These are phyloP conservation scores for Tylopilus sp. DNA, from an alignment of 768 basidiomycete genomes.

Conservation along the genomic window DNA sequence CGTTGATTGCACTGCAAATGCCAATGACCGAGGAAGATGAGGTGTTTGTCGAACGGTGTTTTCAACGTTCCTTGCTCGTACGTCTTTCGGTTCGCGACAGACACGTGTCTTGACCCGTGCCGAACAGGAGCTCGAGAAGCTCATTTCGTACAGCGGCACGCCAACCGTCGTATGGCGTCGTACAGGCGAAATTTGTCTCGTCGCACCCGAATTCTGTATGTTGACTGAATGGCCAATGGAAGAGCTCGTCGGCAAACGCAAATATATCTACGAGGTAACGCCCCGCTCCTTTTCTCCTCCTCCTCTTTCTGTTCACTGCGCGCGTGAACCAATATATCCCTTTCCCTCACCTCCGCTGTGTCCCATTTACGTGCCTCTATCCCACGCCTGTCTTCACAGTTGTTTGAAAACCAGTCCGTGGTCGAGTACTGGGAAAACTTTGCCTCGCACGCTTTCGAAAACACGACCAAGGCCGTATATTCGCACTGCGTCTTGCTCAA, in stretches of 20 bases:
- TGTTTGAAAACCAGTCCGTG: slow-evolving; percentile 93
- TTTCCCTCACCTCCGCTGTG: background rate
- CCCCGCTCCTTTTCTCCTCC: slow-evolving; percentile 8
- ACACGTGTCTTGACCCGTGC: slow-evolving; percentile 4
- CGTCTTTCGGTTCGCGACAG: slow-evolving; percentile 19
- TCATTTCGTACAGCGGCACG: slow-evolving; percentile 95
- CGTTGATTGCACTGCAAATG: slow-evolving; percentile 97
- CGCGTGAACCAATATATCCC: slow-evolving; percentile 5
- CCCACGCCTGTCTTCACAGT: slow-evolving; percentile 38
- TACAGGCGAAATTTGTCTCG: slow-evolving; percentile 96
- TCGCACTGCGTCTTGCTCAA: slow-evolving; percentile 89
- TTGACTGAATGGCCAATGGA: slow-evolving; percentile 88
- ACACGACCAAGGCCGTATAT: slow-evolving; percentile 93
- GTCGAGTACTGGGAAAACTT: slow-evolving; percentile 98
- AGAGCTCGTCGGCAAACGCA: slow-evolving; percentile 62
- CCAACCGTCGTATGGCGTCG: slow-evolving; percentile 97
- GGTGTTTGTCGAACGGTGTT: slow-evolving; percentile 92
- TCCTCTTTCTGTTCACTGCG: slow-evolving; percentile 18
- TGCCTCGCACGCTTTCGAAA: slow-evolving; percentile 95
- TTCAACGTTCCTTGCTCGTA: slow-evolving; percentile 89
- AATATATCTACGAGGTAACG: slow-evolving; percentile 43
- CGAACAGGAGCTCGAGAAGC: slow-evolving; percentile 86
- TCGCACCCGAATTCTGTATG: slow-evolving; percentile 94
- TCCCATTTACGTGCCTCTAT: background rate
- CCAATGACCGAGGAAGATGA: slow-evolving; percentile 95